phyloP scores from a whole-genome alignment of 2,329 filamentous ascomycete species.

The Paraconiothyrium sp. region DNA sequence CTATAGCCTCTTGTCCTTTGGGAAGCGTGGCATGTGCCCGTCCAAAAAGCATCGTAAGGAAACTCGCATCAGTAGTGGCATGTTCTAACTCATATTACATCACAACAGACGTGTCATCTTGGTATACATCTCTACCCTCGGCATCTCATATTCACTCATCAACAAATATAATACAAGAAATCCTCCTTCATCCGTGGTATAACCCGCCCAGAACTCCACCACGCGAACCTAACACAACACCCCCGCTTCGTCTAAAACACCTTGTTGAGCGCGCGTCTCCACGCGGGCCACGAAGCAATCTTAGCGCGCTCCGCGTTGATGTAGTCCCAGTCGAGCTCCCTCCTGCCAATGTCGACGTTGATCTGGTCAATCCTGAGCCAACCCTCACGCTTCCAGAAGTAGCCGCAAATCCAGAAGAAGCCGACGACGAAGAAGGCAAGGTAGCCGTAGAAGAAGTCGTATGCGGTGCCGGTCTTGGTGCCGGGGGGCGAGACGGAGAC shows the following conservation, averaged over 20 bases:
- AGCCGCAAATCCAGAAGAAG: constrained; percentile 60
- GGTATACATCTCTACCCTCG: too few relatives aligned
- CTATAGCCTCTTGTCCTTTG: too few relatives aligned
- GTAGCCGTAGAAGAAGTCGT: constrained; percentile 58
- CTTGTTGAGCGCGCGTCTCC: constrained; percentile 48
- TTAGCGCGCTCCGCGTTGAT: constrained; percentile 65
- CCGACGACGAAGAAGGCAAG: constrained; percentile 58
- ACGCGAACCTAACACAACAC: background rate
- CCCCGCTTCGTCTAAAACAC: constrained; percentile 34
- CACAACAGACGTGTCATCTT: too few relatives aligned
- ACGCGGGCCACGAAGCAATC: constrained; percentile 62
- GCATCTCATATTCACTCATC: too few relatives aligned
- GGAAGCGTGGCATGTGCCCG: too few relatives aligned
- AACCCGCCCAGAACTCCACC: constrained; percentile 3
- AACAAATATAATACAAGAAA: background rate
- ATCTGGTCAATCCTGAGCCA: constrained; percentile 70
- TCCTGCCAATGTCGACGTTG: constrained; percentile 72
- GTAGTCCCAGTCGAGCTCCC: constrained; percentile 71
- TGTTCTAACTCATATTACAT: too few relatives aligned
- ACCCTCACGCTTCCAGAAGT: constrained; percentile 70
- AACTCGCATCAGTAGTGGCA: too few relatives aligned
- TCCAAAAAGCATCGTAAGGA: too few relatives aligned
- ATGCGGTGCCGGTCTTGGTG: constrained; percentile 42
- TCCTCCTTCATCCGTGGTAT: background rate
- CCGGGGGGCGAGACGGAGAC: constrained; percentile 47